phyloP scores from a whole-genome alignment of 148 eudicot species.

The Arctostaphylos glauca region DNA sequence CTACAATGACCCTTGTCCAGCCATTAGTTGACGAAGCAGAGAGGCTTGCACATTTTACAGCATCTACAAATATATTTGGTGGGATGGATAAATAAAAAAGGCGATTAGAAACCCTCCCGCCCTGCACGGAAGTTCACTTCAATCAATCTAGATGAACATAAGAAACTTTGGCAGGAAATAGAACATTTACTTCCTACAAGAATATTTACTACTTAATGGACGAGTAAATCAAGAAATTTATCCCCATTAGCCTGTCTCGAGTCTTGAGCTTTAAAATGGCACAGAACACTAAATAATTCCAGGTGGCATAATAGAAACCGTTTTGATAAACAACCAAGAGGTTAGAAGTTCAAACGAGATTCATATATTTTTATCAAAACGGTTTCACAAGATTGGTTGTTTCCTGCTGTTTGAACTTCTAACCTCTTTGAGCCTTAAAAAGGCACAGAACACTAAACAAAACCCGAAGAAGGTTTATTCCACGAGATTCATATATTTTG shows the following conservation, averaged over 20 bases:
- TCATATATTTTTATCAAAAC: too few species aligned
- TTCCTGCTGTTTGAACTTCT: too few species aligned
- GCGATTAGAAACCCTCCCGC: constrained; percentile 80
- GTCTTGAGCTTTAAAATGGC: background rate
- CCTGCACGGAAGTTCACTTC: constrained; percentile 39
- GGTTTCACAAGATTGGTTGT: too few species aligned
- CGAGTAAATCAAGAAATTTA: background rate
- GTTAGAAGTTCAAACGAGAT: background rate
- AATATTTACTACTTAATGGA: too few species aligned
- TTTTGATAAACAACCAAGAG: background rate
- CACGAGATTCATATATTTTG: background rate
- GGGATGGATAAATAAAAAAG: constrained; percentile 94
- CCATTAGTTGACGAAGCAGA: constrained; percentile 85
- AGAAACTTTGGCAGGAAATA: background rate
- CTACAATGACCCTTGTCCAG: constrained; percentile 97
- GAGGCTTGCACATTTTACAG: constrained; percentile 83
- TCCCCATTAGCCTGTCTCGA: background rate
- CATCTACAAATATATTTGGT: constrained; percentile 89
- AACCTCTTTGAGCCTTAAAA: too few species aligned
- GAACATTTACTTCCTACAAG: background rate
- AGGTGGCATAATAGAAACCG: background rate
- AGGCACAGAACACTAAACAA: background rate
- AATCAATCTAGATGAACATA: constrained; percentile 13
- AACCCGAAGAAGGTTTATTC: background rate
- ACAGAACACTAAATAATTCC: background rate